A percentile compares a stretch with the other conserved stretches of the same genome.
Evolutionary conservation across 805 yeast genomes (phyloP).

Genomic region (Wickerhamiella bombiphila): DNA sequence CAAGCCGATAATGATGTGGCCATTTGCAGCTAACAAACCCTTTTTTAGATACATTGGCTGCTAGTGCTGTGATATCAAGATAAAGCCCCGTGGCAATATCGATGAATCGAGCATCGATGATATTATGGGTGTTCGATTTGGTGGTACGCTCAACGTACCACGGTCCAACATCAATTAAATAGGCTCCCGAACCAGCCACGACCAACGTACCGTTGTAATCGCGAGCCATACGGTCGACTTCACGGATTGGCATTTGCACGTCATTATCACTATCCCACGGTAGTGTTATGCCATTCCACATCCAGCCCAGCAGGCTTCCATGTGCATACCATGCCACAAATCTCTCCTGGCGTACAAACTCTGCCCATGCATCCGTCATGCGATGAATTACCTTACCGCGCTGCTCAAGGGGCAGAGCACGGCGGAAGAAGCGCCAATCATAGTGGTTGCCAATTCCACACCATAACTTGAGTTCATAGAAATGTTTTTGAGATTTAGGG

Average conservation of each 20-base stretch:
- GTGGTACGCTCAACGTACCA: slow-evolving; percentile 34
- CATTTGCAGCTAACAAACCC: slow-evolving; percentile 34
- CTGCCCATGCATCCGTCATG: slow-evolving; percentile 33
- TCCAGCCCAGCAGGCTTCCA: slow-evolving; percentile 37
- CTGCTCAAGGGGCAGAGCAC: slow-evolving; percentile 24
- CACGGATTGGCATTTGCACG: slow-evolving; percentile 38
- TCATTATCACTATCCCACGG: slow-evolving; percentile 41
- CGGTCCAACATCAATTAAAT: slow-evolving; percentile 34
- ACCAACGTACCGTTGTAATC: slow-evolving; percentile 34
- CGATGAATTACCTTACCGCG: slow-evolving; percentile 35
- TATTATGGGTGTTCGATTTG: slow-evolving; percentile 32
- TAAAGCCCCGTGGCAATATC: slow-evolving; percentile 46
- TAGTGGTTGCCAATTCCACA: slow-evolving; percentile 26
- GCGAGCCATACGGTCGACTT: slow-evolving; percentile 32
- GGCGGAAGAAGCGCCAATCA: slow-evolving; percentile 55
- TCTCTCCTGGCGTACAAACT: slow-evolving; percentile 30
- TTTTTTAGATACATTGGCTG: slow-evolving; percentile 12
- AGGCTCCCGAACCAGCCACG: slow-evolving; percentile 29
- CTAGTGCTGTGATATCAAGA: slow-evolving; percentile 42
- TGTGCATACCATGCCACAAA: slow-evolving; percentile 35
- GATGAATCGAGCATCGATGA: slow-evolving; percentile 42
- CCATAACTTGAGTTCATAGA: slow-evolving; percentile 1
- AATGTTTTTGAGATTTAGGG: slow-evolving; percentile 9
- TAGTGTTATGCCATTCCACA: slow-evolving; percentile 34
- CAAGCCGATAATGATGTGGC: slow-evolving; percentile 36